Conservation (phyloP, 2,329 filamentous ascomycete species). For the Calonectria naviculata region DNA sequence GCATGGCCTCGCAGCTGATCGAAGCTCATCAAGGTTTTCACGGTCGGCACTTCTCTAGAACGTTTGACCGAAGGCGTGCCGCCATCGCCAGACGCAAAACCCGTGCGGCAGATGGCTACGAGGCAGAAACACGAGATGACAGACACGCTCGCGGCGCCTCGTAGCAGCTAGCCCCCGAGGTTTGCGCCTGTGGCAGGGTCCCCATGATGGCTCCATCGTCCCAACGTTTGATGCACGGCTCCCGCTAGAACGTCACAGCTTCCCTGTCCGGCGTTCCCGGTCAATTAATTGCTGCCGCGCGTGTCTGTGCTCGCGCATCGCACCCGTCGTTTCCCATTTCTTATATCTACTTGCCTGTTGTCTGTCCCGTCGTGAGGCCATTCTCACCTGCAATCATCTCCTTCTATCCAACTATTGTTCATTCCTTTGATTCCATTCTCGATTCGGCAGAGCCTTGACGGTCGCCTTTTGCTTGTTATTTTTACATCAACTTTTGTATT, state of each 20-base stretch:
- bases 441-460: not conserved
- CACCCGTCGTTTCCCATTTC: not conserved
- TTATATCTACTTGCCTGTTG: not conserved
- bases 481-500: not conserved
- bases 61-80: not conserved
- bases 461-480: not conserved
- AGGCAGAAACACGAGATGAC: not conserved
- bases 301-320: not conserved
- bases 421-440: not conserved
- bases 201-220: not conserved
- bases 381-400: not conserved
- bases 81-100: not conserved
- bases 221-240: not conserved
- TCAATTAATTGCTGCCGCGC: not conserved
- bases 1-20: not conserved
- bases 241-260: slow-evolving; percentile 1
- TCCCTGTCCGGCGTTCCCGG: not conserved
- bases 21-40: not conserved
- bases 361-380: not conserved
- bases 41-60: not conserved
- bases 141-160: not conserved
- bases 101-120: not conserved
- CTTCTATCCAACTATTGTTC: not conserved
- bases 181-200: not conserved
- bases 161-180: not conserved